Evolutionary conservation across 2,329 filamentous ascomycete genomes (phyloP), one percentile per base, ranked within the genome.

Genomic region (Cordyceps farinosa): DNA sequence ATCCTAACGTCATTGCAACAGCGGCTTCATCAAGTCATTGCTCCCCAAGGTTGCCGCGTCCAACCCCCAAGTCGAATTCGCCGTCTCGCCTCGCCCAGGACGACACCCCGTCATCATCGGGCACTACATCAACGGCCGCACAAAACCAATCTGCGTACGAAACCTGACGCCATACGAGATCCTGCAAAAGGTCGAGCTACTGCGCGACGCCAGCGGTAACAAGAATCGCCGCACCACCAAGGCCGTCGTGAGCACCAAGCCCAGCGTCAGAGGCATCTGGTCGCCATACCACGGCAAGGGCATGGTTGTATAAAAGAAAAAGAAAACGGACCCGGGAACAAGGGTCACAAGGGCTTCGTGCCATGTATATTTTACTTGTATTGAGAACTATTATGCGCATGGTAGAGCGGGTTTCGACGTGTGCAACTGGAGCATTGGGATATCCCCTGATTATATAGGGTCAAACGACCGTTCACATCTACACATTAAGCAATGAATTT

Each of bases 1-100:
- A 22, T 57, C 30, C 67, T 79, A 70, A 78, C 68, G 22, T 1
- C 4, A 30, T 11, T n/a, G 29, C 8, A 55, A 22, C 54, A 96
- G 92, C 71, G 80, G 87, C 70, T 97, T 97, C 82, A 87, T 98
- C 76, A 89, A 90, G 75, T 82, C 88, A 66, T 81, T 85, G 48
- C 89, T 97, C 64, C 82, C 89, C 55, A 79, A 83, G 68, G 97
- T 99, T 79, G 93, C 93, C 62, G 81, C 85, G 69, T 80, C 84
- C 70, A 91, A 97, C 78, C 92, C 94, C 36, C 86, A 91, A 76
- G 88, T 98, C 81, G 93, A 98, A 79, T 91, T 99, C 78, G 87
- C 87, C 71, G 87, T 99, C 65, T 96, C 93, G 45, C 95, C 94
- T 22, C 89, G 93, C 69, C 94, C 93, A n/a, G 82, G 87, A 70